Evolutionary conservation across 2,329 filamentous ascomycete genomes (phyloP).

Genomic region (Xylariaceae sp.): DNA sequence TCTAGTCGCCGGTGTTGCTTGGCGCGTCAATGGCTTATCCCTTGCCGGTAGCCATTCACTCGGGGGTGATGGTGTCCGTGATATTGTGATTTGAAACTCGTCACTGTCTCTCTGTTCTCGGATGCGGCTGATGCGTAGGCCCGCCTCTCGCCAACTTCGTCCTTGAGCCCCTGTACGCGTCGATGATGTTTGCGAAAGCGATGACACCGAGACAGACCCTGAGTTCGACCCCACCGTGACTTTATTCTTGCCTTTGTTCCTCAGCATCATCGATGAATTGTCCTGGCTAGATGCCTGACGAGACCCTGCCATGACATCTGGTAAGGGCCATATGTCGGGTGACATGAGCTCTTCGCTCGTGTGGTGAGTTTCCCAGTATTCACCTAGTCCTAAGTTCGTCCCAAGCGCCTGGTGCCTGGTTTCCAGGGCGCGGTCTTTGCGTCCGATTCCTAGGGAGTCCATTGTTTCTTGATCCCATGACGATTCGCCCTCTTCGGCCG

Average conservation of each 20-base stretch:
- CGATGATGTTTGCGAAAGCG: slow-evolving; percentile 16
- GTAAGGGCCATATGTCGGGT: slow-evolving; percentile 24
- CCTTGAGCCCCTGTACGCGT: slow-evolving; percentile 16
- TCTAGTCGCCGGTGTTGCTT: slow-evolving; percentile 18
- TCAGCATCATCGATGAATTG: slow-evolving; percentile 11
- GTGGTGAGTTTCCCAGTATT: slow-evolving; percentile 24
- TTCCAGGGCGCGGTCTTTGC: slow-evolving; percentile 25
- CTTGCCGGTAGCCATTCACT: slow-evolving; percentile 14
- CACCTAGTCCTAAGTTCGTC: slow-evolving; percentile 5
- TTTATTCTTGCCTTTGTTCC: slow-evolving; percentile 16
- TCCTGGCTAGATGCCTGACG: not conserved
- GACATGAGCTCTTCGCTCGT: slow-evolving; percentile 21
- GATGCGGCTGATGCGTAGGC: slow-evolving; percentile 17
- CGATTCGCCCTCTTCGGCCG: slow-evolving; percentile 20
- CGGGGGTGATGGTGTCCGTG: slow-evolving; percentile 20
- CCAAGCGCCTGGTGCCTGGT: slow-evolving; percentile 4
- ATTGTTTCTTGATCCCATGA: slow-evolving; percentile 26
- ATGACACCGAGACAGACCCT: slow-evolving; percentile 13
- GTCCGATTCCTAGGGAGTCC: slow-evolving; percentile 29
- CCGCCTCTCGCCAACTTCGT: slow-evolving; percentile 20
- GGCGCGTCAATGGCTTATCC: slow-evolving; percentile 23
- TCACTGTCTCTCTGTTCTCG: slow-evolving; percentile 18
- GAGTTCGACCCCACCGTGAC: slow-evolving; percentile 12
- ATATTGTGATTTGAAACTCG: slow-evolving; percentile 16
- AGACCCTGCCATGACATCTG: slow-evolving; percentile 14